Base-by-base conservation (phyloP, 2,329 filamentous ascomycete genomes). In the Sporothrix brunneoviolacea region DNA sequence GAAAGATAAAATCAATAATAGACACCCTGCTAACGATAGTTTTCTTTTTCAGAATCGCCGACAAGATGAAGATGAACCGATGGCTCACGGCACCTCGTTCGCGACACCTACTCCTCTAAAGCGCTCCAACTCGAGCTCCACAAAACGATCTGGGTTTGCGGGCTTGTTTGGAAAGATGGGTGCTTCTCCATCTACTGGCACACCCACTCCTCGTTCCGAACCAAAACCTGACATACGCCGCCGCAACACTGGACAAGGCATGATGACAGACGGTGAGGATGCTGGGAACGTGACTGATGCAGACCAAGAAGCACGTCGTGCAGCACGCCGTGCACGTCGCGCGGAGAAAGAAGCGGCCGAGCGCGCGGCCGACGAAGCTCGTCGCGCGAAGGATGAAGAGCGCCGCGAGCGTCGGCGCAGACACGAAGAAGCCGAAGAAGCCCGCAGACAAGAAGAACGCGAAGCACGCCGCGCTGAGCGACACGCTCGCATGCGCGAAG, bases 81-180 rank as follows among this genome's bases (percentile, higher is more conserved):
- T 83, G 72, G 71, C 78, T 36, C 75, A 84, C 56, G 65, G 65
- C 22, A 65, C 65, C 40, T 74, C 75, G 27, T 62, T 58, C 7
- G 49, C 69, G 54, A 73, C 77, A 56, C 70, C 75, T 47, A 66
- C 76, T 4, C 71, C 77, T 32, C 59, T 82, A 41, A 81, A 77
- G 61, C 77, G 83, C 42, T 77, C 80, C 33, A 79, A 75, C 57
- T 84, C 83, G 4, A 77, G 70, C 48, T 73, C 81, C 3, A 83
- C 79, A 62, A 85, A 82, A 61, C 66, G 80, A 47, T 74, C 72
- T 61, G 76, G 75, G 4, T 65, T 84, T 21, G 71, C 76, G 22
- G 75, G 79, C 24, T 70, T 89, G 6, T 82, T 90, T 57, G 80
- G 80, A 45, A 79, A 79, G 27, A 64, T 83, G 13, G 68, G 66